Base-by-base conservation (phyloP, 2,329 filamentous ascomycete species). In the Fusarium lateritium region DNA sequence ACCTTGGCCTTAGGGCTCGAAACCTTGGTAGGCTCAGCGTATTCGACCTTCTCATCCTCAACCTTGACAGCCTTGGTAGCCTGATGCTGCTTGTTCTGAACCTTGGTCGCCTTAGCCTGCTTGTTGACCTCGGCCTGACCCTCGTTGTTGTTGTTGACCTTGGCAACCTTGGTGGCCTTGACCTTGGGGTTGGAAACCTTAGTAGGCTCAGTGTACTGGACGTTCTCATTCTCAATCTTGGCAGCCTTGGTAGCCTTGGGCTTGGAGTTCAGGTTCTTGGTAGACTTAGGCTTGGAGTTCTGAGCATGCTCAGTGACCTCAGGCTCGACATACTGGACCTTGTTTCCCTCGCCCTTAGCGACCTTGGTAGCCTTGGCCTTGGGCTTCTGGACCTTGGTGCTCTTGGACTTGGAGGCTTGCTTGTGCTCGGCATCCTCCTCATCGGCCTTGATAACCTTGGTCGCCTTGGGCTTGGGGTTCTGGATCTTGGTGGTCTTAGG, bases 361-460 rank as follows among this genome's bases (percentile, higher is more conserved):
- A 33, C 40, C 56, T 57, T 56, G 3, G 44, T 50, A 17, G 19
- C 53, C 17, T 60, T 38, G 2, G 53, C 19, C 43, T 56, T 40
- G 2, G 38, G 17, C 5, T 21, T 33, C 17, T 45, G 1, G 8
- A 19, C 26, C 10, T 39, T 58, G 19, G 56, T 56, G 0, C 5
- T 19, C 33, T 47, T 42, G 8, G 15, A 3, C 24, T 56, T 31
- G 28, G 28, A 4, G 10, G 10, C 28, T 31, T 31, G 9, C 28
- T 31, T 31, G 28, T 31, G 10, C 28, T 31, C 28, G 28, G 13
- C 28, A 5, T 31, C 13, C 28, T 31, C 28, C 28, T 13, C 28
- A 31, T 31, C 28, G 28, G 3, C 21, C 10, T 60, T 31, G 19
- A 31, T 19, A n/a, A 19, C 19, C 26, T 40, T 21, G 8, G 50